Evolutionary conservation across 2,329 filamentous ascomycete genomes (phyloP).

Genomic region (Taxawa tesnikishii): DNA sequence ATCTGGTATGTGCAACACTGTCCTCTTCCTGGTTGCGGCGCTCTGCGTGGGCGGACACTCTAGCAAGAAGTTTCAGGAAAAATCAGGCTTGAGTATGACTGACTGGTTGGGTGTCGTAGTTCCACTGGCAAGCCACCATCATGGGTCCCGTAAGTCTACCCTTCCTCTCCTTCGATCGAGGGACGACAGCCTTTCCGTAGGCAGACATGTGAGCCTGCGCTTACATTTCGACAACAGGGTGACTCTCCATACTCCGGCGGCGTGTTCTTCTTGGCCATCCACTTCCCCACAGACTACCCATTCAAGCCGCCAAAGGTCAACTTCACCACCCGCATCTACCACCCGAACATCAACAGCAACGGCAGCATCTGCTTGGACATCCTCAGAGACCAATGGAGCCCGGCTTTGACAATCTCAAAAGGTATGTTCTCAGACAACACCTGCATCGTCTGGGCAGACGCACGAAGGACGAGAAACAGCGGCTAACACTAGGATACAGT

Average conservation of each 20-base stretch:
- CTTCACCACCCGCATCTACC: slow-evolving; percentile 99
- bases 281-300: slow-evolving; percentile 99
- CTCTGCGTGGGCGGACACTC: no score
- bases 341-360: slow-evolving; percentile 99
- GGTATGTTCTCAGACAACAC: slow-evolving; percentile 38
- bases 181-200: neutral
- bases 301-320: slow-evolving; percentile 99
- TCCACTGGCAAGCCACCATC: slow-evolving; percentile 99
- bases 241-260: slow-evolving; percentile 97
- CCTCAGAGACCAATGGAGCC: slow-evolving; percentile 97
- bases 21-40: no score
- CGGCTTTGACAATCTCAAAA: slow-evolving; percentile 96
- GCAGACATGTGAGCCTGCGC: neutral
- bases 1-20: slow-evolving; percentile 63
- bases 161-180: neutral
- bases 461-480: neutral
- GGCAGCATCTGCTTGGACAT: slow-evolving; percentile 99
- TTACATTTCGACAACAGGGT: slow-evolving; percentile 39
- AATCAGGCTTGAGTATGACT: slow-evolving; percentile 6
- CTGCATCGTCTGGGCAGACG: neutral
- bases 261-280: slow-evolving; percentile 97
- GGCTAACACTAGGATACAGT: slow-evolving; percentile 42
- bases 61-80: no score
- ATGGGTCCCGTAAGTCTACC: slow-evolving; percentile 83
- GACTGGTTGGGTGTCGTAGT: slow-evolving; percentile 46